Base-by-base conservation (phyloP, 495 filamentous ascomycete genomes). In the Staphylotrichum tortipilum region DNA sequence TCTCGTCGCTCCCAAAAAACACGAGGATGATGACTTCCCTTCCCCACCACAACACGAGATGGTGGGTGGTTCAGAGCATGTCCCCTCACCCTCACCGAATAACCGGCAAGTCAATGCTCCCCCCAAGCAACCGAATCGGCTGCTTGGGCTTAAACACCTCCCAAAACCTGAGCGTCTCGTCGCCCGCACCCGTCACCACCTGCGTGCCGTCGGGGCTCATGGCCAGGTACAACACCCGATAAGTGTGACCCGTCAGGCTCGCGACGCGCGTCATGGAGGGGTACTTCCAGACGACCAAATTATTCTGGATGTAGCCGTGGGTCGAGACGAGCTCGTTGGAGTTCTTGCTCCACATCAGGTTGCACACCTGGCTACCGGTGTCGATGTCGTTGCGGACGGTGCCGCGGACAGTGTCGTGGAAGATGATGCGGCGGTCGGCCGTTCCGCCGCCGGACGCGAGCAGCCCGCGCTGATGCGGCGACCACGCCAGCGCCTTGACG, bases 401-500 rank as follows among this genome's bases (percentile, higher is more conserved):
- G 5, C 89, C 85, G 0, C 83, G 84, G 19, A 86, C 73, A 1
- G 92, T 98, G 59, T 97, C 92, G 84, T 94, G 94, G 68, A 98
- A 98, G 51, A 94, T 95, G 66, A 98, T 98, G 19, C 87, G 79
- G 41, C 91, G 79, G 70, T 98, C 92, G 15, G 90, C 92, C 1
- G 92, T 98, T 57, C 92, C 92, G 48, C 92, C 92, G 34, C 92
- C 92, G 9, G 88, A 94, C n/a, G 92, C 94, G 18, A 98, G 79
- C 1, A 96, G 80, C 39, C 89, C 85, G 36, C 85, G 84, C 55
- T 97, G 92, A 66, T 98, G 92, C 17, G 92, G 92, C 22, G 88
- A 95, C 92, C 92, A 98, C n/a, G 92, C 85, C 54, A 98, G 95
- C 9, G 92, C 92, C 64, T 98, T 98, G 41, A 98, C 92, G 7